A percentile compares a stretch with the other conserved stretches of the same genome.
Evolutionary conservation across 169 alveolate genomes (phyloP).

Genomic region (Cryptosporidium xiaoi): DNA sequence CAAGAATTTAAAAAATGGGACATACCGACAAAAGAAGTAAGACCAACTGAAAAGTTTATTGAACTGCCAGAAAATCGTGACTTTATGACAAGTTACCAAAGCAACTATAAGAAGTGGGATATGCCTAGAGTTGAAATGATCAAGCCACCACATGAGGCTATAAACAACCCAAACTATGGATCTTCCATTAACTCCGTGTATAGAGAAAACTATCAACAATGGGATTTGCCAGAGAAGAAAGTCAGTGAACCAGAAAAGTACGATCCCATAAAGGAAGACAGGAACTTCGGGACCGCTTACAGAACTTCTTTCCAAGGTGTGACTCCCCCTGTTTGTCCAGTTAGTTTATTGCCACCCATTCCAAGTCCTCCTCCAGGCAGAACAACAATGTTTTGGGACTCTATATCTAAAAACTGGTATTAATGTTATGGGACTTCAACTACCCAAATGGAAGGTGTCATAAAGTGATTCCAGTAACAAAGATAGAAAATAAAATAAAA

Average conservation of each 20-base stretch:
- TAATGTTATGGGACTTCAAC: neutral
- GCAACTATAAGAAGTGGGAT: constrained; percentile 57
- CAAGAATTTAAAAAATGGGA: constrained; percentile 56
- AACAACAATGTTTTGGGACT: constrained; percentile 73
- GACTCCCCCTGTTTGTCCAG: constrained; percentile 45
- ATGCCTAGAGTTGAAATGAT: constrained; percentile 19
- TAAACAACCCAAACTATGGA: constrained; percentile 5
- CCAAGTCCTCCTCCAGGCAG: constrained; percentile 74
- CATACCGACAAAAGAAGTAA: constrained; percentile 14
- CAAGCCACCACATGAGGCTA: constrained; percentile 24
- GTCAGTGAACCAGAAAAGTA: constrained; percentile 34
- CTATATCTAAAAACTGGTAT: constrained; percentile 62
- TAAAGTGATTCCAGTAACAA: too few relatives aligned
- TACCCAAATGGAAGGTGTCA: too few relatives aligned
- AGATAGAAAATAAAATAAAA: too few relatives aligned
- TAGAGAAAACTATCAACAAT: constrained; percentile 48
- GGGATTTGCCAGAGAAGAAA: constrained; percentile 26
- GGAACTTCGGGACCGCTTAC: constrained; percentile 56
- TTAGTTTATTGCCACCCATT: constrained; percentile 65
- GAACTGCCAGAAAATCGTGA: constrained; percentile 69
- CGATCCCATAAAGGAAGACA: constrained; percentile 52
- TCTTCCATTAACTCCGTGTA: constrained; percentile 22
- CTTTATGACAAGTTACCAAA: constrained; percentile 57
- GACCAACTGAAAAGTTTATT: constrained; percentile 28
- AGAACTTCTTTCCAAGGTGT: constrained; percentile 46